Base-by-base conservation (phyloP, 352 stramenopile species). In the Phytophthora cajani region DNA sequence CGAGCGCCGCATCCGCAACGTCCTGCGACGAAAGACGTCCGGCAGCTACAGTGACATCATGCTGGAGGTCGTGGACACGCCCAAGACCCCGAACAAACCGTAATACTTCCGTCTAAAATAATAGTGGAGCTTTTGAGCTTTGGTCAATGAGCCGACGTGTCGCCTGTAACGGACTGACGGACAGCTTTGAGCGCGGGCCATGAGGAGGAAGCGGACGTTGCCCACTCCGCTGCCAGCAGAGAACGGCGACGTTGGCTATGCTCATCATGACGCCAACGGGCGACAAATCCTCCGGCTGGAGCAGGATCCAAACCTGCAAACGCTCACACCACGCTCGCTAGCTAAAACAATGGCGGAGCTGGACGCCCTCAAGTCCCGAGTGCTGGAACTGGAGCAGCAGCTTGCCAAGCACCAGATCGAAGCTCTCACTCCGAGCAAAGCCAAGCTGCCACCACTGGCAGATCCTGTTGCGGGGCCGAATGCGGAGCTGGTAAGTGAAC, bases 21-120 rank as follows among this genome's bases (percentile, higher is more conserved):
- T 87, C 5, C 50, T 92, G 23, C 80, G 77, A 57, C 72, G 85
- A 52, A 90, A 88, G 66, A 91, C 75, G 14, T 93, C 85, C 0
- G 87, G 87, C 14, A 95, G 87, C 79, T 95, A 95, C 70, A 93
- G 85, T 63, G 85, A 95, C 58, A 77, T 94, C 54, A 77, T 75
- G 50, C 68, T 92, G 27, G 85, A 93, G 36, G 76, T 88, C 16
- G 78, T 90, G 27, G 82, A 92, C 73, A 93, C 85, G 21, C 85
- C 85, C 16, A 93, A 89, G 75, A 69, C 61, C 23, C 49, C 53
- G 17, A 72, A 75, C 55, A 74, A 71, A 61, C 66, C 60, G 61
- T 77, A 72, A 74, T 50, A 32, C 27, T 32, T 62, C 64, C 46
- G 56, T 57, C 55, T 58, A 71, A 77, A 77, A 78, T 79, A 81